These are phyloP conservation scores for Penicillium sclerotigenum DNA, from an alignment of 2,329 filamentous ascomycete species.

Conservation along the genomic window DNA sequence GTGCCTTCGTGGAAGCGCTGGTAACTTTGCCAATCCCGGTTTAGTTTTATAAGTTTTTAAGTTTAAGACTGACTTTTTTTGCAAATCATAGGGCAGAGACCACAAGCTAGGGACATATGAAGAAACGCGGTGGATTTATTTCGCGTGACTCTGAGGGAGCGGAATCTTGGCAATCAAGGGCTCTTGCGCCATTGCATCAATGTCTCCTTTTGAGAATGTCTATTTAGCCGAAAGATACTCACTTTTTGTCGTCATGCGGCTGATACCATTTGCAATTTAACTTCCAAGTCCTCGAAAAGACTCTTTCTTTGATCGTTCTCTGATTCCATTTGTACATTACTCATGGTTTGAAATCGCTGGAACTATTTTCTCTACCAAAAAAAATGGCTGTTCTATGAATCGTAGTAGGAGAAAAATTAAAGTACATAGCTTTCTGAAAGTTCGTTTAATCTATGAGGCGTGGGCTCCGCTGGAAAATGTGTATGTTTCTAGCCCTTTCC, in stretches of 20 bases:
- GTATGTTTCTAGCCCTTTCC: no score
- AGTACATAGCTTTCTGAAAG: not conserved
- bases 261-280: not conserved
- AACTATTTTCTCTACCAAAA: not conserved
- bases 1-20: not conserved
- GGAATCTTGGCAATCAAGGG: not conserved
- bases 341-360: not conserved
- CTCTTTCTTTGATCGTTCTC: not conserved
- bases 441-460: no score
- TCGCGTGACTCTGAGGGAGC: not conserved
- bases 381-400: not conserved
- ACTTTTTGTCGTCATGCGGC: not conserved
- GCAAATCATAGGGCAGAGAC: not conserved
- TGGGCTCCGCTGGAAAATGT: no score
- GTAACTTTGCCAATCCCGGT: not conserved
- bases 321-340: not conserved
- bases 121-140: not conserved
- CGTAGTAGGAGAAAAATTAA: not conserved
- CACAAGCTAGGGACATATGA: not conserved
- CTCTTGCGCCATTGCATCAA: not conserved
- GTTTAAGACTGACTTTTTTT: not conserved
- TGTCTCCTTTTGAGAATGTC: not conserved
- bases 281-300: not conserved
- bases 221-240: not conserved
- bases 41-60: no score